Evolutionary conservation across 2,329 filamentous ascomycete species (phyloP), one percentile per base, ranked within the genome.

Genomic region (Epichloe festucae): DNA sequence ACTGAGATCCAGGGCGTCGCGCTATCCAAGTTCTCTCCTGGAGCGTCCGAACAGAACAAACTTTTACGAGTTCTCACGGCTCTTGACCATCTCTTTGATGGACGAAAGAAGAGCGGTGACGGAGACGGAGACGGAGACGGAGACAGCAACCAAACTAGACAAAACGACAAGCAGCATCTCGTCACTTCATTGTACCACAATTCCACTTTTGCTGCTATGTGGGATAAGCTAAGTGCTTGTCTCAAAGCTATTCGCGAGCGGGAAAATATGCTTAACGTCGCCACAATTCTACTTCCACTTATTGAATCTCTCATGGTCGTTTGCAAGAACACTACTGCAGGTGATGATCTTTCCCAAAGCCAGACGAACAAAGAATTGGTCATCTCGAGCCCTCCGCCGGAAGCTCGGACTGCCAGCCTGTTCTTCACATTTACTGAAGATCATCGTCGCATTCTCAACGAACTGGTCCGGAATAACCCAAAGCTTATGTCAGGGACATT

Each of bases 401-500:
- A 94, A 62, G 81, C 81, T 47, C 82, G 82, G 50, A 91, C 95
- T 72, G 89, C 94, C 57, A 87, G 78, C 50, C 73, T 98, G 31
- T 98, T 98, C 79, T 98, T 97, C 74, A 88, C 79, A 47, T 98
- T 98, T 65, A 98, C 93, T 0, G 93, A 97, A 65, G 90, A 96
- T 53, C 93, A 98, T 68, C 88, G 93, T 56, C 93, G 95, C 64
- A 95, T 98, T 57, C 79, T 98, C 59, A 98, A 98, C 64, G 93
- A 98, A 66, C 85, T 98, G 57, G 93, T 98, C 51, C 85, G 94
- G 57, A 89, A 95, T 63, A 97, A 95, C 59, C 93, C 94, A 34
- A 95, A 95, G 67, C 81, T 98, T 57, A 98, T 98, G 94, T 96
- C 91, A 53, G 93, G 93, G 50, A 96, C 91, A 3, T 96, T 98